phyloP scores from a whole-genome alignment of 495 filamentous ascomycete genomes.

The Trichoderma parareesei region DNA sequence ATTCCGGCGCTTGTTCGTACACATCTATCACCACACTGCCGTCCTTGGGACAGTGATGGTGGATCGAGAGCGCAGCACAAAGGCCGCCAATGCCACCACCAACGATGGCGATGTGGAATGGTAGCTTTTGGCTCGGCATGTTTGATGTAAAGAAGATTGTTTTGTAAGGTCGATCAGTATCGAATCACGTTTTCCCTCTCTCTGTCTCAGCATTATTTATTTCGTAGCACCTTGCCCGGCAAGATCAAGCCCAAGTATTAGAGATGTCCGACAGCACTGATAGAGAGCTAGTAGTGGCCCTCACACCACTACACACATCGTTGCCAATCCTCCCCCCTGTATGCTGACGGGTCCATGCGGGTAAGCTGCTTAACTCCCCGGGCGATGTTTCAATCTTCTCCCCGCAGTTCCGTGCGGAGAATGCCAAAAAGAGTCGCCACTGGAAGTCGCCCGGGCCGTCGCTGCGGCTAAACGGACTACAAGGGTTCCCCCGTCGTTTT shows the following conservation, averaged over 20 bases:
- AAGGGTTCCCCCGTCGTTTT: too few species aligned
- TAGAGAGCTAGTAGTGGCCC: neutral
- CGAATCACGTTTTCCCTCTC: neutral
- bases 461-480: neutral
- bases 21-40: conserved; percentile 19
- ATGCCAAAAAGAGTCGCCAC: neutral
- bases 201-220: neutral
- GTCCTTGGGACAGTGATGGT: conserved; percentile 19
- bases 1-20: conserved; percentile 23
- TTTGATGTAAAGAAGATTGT: neutral
- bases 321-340: neutral
- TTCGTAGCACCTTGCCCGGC: neutral
- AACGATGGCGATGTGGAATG: conserved; percentile 21
- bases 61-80: conserved; percentile 24
- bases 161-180: neutral
- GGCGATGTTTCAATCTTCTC: neutral
- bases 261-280: too few species aligned
- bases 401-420: neutral
- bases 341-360: neutral
- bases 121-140: conserved; percentile 10
- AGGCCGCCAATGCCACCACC: conserved; percentile 21
- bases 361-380: neutral
- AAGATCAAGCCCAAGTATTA: too few species aligned
- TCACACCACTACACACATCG: neutral
- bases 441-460: neutral